phyloP scores from a whole-genome alignment of 768 basidiomycete species.

The Xanthoconium stramineum region DNA sequence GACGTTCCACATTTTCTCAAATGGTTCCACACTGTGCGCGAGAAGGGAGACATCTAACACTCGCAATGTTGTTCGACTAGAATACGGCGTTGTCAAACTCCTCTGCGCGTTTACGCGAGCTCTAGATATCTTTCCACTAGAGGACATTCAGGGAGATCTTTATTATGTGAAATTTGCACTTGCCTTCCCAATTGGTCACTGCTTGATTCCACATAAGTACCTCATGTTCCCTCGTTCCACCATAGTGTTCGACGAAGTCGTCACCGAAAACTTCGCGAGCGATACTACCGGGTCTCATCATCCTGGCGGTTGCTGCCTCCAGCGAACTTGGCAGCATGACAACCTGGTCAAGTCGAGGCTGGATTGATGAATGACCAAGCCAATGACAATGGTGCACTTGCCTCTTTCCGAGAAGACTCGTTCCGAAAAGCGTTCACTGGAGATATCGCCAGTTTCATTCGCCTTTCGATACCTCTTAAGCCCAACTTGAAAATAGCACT shows the following conservation, averaged over 20 bases:
- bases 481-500: constrained; percentile 87
- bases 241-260: constrained; percentile 91
- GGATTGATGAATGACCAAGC: not conserved
- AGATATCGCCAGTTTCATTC: constrained; percentile 60
- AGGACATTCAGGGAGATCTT: constrained; percentile 9
- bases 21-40: constrained; percentile 50
- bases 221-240: constrained; percentile 93
- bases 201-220: constrained; percentile 83
- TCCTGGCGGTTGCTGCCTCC: constrained; percentile 72
- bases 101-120: constrained; percentile 46
- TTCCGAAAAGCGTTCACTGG: constrained; percentile 49
- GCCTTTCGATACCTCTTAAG: constrained; percentile 81
- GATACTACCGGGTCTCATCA: constrained; percentile 75
- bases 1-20: constrained; percentile 72
- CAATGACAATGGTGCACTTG: constrained; percentile 40
- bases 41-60: constrained; percentile 3
- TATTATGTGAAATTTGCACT: constrained; percentile 18
- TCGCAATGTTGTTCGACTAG: not conserved
- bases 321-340: constrained; percentile 77
- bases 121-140: constrained; percentile 86
- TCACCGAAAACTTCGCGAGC: constrained; percentile 88
- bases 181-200: constrained; percentile 94
- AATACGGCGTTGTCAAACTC: not conserved
- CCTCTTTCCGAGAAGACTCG: constrained; percentile 51
- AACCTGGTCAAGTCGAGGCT: constrained; percentile 39